Conservation (phyloP, 1,139 yeast species). For the Blastobotrys arbuscula region DNA sequence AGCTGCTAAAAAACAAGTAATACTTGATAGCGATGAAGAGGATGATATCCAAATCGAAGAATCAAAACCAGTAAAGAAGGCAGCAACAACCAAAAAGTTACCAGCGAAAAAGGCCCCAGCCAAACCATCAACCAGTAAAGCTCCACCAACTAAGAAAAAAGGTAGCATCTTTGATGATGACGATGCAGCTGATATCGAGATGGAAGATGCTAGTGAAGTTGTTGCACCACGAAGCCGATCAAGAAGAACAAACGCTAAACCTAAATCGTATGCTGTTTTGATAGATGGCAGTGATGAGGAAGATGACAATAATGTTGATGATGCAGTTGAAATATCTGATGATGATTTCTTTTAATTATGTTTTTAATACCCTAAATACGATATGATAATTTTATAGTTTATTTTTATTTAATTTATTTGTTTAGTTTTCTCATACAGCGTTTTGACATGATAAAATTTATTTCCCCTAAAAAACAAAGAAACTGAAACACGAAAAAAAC, state of each 20-base stretch:
- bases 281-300: slow-evolving; percentile 16
- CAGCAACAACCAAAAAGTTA: slow-evolving; percentile 7
- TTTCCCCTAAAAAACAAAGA: no score
- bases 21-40: neutral
- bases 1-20: neutral
- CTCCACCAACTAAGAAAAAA: neutral
- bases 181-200: slow-evolving; percentile 4
- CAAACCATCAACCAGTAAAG: slow-evolving; percentile 15
- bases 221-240: slow-evolving; percentile 9
- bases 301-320: slow-evolving; percentile 13
- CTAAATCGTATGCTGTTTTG: slow-evolving; percentile 7
- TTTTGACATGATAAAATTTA: no score
- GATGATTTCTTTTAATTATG: slow-evolving; percentile 15
- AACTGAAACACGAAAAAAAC: no score
- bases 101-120: slow-evolving; percentile 12
- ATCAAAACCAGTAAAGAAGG: slow-evolving; percentile 9
- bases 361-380: neutral
- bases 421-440: no score
- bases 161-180: slow-evolving; percentile 10
- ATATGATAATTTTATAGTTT: neutral
- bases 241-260: slow-evolving; percentile 6
- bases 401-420: no score
- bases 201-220: neutral
- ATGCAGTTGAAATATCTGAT: neutral
- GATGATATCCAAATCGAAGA: neutral